phyloP scores from a whole-genome alignment of 305 asterid genomes.

The Fraxinus baroniana region DNA sequence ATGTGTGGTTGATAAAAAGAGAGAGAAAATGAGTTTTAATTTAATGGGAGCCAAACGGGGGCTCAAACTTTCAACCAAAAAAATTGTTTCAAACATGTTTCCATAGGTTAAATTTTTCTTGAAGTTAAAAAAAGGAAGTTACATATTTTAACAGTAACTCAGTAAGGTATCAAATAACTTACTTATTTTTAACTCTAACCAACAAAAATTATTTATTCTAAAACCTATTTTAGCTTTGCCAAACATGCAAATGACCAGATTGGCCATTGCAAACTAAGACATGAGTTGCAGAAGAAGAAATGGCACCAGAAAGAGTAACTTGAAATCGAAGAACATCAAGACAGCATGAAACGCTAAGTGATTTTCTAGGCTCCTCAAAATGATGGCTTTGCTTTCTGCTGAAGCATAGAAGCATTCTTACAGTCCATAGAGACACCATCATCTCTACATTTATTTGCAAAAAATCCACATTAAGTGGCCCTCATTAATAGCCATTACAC shows the following conservation, averaged over 20 bases:
- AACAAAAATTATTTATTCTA: background rate
- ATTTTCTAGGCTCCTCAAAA: constrained; percentile 6
- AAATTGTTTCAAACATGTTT: background rate
- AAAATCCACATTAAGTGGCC: background rate
- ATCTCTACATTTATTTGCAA: background rate
- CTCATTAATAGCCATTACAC: background rate
- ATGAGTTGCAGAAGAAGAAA: background rate
- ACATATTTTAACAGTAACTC: background rate
- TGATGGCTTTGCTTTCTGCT: constrained; percentile 7
- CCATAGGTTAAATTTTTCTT: background rate
- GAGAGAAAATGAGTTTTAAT: too few relatives aligned
- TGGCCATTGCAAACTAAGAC: constrained; percentile 2
- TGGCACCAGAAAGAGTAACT: background rate
- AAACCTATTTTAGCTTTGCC: background rate
- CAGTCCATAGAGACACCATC: background rate
- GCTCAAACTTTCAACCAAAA: background rate
- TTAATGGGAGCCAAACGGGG: too few relatives aligned
- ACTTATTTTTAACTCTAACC: background rate
- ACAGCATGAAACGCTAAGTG: background rate
- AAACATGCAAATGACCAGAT: background rate
- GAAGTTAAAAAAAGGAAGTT: background rate
- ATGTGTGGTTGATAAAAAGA: too few relatives aligned
- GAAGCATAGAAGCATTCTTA: background rate
- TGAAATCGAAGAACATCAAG: background rate
- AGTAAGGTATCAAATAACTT: background rate